These are phyloP conservation scores for Hypomyces perniciosus DNA, from an alignment of 2,329 filamentous ascomycete species.

Conservation along the genomic window DNA sequence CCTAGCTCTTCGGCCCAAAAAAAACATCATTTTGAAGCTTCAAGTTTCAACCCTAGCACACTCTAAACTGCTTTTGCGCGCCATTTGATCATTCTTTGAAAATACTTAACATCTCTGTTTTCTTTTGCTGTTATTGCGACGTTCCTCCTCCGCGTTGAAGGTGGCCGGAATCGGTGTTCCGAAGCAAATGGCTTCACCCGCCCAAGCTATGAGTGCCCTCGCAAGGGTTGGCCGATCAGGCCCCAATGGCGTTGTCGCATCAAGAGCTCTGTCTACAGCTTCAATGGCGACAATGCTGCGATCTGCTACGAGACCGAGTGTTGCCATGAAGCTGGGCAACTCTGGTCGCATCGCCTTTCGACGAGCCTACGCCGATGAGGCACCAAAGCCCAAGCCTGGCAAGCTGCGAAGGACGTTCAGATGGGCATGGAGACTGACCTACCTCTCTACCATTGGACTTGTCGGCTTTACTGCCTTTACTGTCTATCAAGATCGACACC, in stretches of 20 bases:
- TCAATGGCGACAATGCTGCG: conserved; percentile 18
- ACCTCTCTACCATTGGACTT: conserved; percentile 65
- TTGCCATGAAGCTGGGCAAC: conserved; percentile 29
- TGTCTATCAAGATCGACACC: conserved; percentile 78
- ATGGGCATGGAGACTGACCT: conserved; percentile 79
- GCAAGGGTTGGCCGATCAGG: conserved; percentile 26
- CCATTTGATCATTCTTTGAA: no score
- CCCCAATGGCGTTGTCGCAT: conserved; percentile 23
- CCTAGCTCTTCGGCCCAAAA: background rate
- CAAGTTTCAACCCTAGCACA: no score
- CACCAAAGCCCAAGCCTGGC: conserved; percentile 43
- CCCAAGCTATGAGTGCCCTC: conserved; percentile 36
- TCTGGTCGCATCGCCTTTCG: conserved; percentile 36
- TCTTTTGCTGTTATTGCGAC: conserved; percentile 1
- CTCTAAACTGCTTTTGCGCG: no score
- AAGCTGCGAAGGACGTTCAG: conserved; percentile 64
- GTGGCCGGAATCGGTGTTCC: conserved; percentile 3
- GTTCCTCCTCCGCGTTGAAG: background rate
- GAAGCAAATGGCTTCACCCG: conserved; percentile 39
- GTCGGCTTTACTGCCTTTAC: conserved; percentile 69
- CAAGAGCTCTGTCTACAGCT: conserved; percentile 29
- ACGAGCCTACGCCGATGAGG: conserved; percentile 46
- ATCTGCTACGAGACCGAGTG: conserved; percentile 23
- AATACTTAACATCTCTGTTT: background rate
- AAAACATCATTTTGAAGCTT: background rate